Evolutionary conservation across 2,329 filamentous ascomycete species (phyloP), one percentile per base, ranked within the genome.

Genomic region (Diplodia corticola): DNA sequence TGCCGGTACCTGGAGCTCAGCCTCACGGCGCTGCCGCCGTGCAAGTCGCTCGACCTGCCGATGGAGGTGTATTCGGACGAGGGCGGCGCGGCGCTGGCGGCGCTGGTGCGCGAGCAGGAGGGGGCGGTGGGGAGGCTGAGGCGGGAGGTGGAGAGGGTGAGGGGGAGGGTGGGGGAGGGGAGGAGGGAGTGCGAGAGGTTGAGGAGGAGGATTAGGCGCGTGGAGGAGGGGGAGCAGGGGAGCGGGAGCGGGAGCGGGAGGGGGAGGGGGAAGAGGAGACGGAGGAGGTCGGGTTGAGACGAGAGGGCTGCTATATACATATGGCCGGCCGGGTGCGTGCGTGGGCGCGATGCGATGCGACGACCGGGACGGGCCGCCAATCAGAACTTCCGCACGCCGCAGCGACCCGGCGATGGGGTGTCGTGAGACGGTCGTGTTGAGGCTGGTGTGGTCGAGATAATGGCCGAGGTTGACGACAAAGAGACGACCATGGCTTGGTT

Each of bases 1-100:
- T 60, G 55, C 55, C 55, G 55, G 3, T 60, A 60, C 55, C 55
- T 60, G 15, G 37, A 33, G 24, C 37, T 60, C 3, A n/a, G 37
- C 17, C 48, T 60, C 37, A 13, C 35, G 2, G 35, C 7, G 5
- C 30, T 48, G 1, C 55, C 55, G 28, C 55, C 37, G 4, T 60
- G 55, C 55, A 48, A 46, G 24, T 46, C 37, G 4, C 33, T 60
- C 24, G 55, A 20, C 3, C 24, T 60, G 24, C 55, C 55, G 1
- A 48, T 60, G 37, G 40, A 60, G 13, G 26, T 60, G 13, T 60
- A 60, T 17, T 17, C 24, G 10, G 55, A 60, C 26, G 37, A 60
- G 12, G 15, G 55, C 17, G 15, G 9, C 17, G 5, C 15, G 3
- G 12, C 13, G 55, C 17, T 60, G 10, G 37, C 55, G 10, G 26